These are phyloP conservation scores for Oryza punctata DNA, from an alignment of 176 grass and related monocot genomes.

Conservation along the genomic window DNA sequence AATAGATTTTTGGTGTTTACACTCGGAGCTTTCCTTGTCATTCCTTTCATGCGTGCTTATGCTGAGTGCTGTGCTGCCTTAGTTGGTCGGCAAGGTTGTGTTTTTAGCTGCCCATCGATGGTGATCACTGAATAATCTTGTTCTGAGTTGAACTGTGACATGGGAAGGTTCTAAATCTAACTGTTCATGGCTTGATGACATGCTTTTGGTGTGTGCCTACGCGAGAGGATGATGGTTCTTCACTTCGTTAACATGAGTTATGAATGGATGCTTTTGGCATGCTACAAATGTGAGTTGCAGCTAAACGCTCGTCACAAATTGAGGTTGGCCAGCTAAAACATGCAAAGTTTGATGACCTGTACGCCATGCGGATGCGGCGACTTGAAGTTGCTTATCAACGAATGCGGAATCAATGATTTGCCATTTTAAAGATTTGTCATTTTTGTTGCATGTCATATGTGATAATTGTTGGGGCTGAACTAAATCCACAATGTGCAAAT, in stretches of 20 bases:
- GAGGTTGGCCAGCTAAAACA: not conserved
- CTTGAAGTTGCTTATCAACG: not conserved
- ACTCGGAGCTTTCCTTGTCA: not conserved
- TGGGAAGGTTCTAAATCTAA: constrained; percentile 20
- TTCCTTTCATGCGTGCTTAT: not conserved
- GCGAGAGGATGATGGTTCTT: not conserved
- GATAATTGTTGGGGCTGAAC: too few species aligned
- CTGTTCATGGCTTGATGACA: not conserved
- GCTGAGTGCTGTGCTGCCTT: constrained; percentile 6
- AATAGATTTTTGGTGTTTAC: constrained; percentile 16
- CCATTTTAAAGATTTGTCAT: not conserved
- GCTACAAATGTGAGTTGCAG: not conserved
- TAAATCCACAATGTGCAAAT: too few species aligned
- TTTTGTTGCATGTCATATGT: too few species aligned
- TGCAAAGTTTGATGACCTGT: not conserved
- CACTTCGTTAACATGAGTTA: not conserved
- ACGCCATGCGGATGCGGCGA: not conserved
- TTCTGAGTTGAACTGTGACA: constrained; percentile 12
- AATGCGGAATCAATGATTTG: not conserved
- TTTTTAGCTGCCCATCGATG: constrained; percentile 20
- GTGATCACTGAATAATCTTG: constrained; percentile 12
- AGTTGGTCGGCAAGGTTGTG: not conserved
- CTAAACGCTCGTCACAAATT: not conserved
- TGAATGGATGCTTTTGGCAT: not conserved
- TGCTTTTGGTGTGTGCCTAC: not conserved